A percentile compares a stretch with the other conserved stretches of the same genome.
These are phyloP conservation scores for Vitellaria paradoxa DNA, from an alignment of 179 eudicot species.

Conservation along the genomic window DNA sequence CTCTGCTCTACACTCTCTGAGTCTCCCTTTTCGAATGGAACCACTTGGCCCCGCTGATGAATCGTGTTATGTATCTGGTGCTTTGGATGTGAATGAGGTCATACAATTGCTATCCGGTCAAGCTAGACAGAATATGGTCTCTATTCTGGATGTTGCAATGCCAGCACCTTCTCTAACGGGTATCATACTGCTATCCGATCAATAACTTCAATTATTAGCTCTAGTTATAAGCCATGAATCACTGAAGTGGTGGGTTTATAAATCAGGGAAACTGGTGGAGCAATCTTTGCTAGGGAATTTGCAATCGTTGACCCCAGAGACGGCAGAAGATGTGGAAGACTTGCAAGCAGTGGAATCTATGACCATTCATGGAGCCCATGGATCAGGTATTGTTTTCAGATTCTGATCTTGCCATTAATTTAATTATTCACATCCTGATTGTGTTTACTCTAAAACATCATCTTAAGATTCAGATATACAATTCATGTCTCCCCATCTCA, in stretches of 20 bases:
- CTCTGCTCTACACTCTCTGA: slow-evolving; percentile 79
- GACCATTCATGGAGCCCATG: slow-evolving; percentile 68
- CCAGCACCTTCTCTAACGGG: slow-evolving; percentile 77
- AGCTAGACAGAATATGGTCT: slow-evolving; percentile 70
- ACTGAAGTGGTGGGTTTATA: slow-evolving; percentile 9
- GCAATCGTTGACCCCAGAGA: slow-evolving; percentile 72
- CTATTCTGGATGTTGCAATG: slow-evolving; percentile 67
- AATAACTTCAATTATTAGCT: too few relatives aligned
- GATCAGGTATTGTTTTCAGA: slow-evolving; percentile 43
- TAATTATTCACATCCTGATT: neutral
- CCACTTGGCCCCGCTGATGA: slow-evolving; percentile 54
- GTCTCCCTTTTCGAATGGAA: slow-evolving; percentile 83
- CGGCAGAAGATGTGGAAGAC: slow-evolving; percentile 66
- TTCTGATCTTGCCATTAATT: neutral
- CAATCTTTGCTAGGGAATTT: slow-evolving; percentile 49
- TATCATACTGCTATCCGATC: slow-evolving; percentile 22
- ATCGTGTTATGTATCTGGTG: slow-evolving; percentile 45
- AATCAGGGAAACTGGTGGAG: slow-evolving; percentile 45
- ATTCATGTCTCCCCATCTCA: neutral
- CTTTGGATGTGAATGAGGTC: slow-evolving; percentile 47
- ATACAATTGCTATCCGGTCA: slow-evolving; percentile 72
- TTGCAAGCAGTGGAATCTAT: slow-evolving; percentile 64
- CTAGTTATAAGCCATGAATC: neutral
- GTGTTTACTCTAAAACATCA: neutral
- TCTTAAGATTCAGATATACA: neutral